Base-by-base conservation (phyloP, 106 monocot genomes). In the Allium fistulosum region DNA sequence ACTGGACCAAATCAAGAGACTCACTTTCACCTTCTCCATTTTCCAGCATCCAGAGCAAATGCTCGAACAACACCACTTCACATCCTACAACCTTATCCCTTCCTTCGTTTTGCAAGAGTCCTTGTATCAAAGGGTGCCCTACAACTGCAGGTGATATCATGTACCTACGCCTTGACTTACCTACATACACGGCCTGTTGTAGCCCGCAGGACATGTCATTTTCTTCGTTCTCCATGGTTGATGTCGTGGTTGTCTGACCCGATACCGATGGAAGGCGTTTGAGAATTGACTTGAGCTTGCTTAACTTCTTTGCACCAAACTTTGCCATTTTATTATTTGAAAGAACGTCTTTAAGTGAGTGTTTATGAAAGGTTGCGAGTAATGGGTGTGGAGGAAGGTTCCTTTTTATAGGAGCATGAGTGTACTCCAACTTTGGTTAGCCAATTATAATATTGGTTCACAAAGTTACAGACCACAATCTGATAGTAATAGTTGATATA, bases 31-130 rank as follows among this genome's bases (percentile, higher is more conserved):
- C 77, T 11, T 83, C 87, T 28, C 77, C 83, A 68, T 80, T 87
- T 63, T 83, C 83, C 45, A 87, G 83, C 87, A 87, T 87, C 87
- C 87, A 87, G 15, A 87, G 80, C 17, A 87, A 74, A 77, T 87
- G 87, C 66, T 87, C 87, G 69, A 87, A 87, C 27, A 87, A 74
- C 64, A 87, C 83, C 51, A 87, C 87, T 75, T 87, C 87, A 53
- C 87, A 87, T 0, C 75, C 80, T 17, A 64, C 64, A 17, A 64
- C 64, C 15, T 2, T 53, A 0, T 49, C 50, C 8, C 66, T 5
- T 37, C 37, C 37, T 37, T 37, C 37, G 37, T 37, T 5, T 37
- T 76, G 68, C 11, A 83, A 51, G 59, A 83, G 80, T 46, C 49
- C 61, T 16, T 52, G 80, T 66, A 87, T 72, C 60, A 86, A 60